phyloP scores from a whole-genome alignment of 257 asterid genomes.

The Penstemon davidsonii region DNA sequence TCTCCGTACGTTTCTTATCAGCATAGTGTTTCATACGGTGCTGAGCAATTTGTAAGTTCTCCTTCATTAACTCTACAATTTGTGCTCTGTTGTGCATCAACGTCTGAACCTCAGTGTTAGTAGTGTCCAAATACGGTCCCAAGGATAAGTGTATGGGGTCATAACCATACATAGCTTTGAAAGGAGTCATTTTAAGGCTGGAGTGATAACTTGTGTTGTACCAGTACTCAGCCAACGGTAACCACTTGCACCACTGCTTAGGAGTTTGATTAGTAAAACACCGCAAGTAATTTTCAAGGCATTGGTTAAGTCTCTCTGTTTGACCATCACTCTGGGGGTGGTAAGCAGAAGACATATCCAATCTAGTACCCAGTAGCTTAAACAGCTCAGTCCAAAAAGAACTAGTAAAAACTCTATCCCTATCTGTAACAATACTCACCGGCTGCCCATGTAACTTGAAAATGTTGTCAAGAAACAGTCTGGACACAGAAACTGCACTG shows the following conservation, averaged over 20 bases:
- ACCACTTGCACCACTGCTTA: neutral
- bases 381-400: neutral
- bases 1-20: neutral
- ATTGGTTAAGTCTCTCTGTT: constrained; percentile 8
- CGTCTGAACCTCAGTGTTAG: neutral
- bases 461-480: neutral
- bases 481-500: neutral
- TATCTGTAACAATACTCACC: neutral
- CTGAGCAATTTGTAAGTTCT: neutral
- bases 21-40: neutral
- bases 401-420: constrained; percentile 7
- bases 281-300: constrained; percentile 12
- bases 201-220: neutral
- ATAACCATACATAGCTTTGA: neutral
- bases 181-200: neutral
- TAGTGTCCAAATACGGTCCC: neutral
- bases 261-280: neutral
- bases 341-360: neutral
- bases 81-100: neutral
- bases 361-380: neutral
- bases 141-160: neutral
- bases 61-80: neutral
- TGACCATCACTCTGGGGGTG: constrained; percentile 22
- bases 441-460: constrained; percentile 15
- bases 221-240: neutral